phyloP scores from a whole-genome alignment of 345 rosid genomes.

The Geranium brycei region DNA sequence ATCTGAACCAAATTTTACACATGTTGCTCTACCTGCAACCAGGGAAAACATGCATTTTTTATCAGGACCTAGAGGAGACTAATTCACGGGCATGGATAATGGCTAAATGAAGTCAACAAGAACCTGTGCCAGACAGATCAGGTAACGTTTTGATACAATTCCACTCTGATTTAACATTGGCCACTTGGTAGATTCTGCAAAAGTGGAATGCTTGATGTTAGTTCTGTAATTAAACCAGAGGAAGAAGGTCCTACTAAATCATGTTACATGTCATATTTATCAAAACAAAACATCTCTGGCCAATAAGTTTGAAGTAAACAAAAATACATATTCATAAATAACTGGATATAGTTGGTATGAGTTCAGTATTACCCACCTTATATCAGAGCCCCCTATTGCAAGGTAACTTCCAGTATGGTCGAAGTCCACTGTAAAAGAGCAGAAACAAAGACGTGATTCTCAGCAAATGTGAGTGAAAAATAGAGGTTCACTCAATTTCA shows the following conservation, averaged over 20 bases:
- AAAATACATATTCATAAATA: background rate
- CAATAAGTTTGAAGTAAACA: background rate
- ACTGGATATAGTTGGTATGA: background rate
- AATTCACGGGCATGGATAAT: too few relatives aligned
- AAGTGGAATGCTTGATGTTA: conserved; percentile 4
- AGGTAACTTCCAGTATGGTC: conserved; percentile 86
- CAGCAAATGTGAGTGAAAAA: background rate
- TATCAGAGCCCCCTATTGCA: conserved; percentile 73
- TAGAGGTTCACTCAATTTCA: background rate
- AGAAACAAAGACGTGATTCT: background rate
- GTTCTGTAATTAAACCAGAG: background rate
- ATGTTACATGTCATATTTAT: background rate
- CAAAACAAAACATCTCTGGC: background rate
- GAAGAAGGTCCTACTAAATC: too few relatives aligned
- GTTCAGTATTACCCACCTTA: conserved; percentile 31
- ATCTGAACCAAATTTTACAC: conserved; percentile 71
- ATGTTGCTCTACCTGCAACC: conserved; percentile 52
- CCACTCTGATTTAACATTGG: conserved; percentile 91
- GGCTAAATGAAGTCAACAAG: background rate
- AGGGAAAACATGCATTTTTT: too few relatives aligned
- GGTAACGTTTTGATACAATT: conserved; percentile 72
- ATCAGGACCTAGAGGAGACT: too few relatives aligned
- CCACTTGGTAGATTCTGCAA: conserved; percentile 74
- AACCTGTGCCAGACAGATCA: conserved; percentile 97
- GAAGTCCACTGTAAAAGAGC: conserved; percentile 27